These are phyloP conservation scores for Botrytis sinoallii DNA, from an alignment of 2,329 filamentous ascomycete species.

Conservation along the genomic window DNA sequence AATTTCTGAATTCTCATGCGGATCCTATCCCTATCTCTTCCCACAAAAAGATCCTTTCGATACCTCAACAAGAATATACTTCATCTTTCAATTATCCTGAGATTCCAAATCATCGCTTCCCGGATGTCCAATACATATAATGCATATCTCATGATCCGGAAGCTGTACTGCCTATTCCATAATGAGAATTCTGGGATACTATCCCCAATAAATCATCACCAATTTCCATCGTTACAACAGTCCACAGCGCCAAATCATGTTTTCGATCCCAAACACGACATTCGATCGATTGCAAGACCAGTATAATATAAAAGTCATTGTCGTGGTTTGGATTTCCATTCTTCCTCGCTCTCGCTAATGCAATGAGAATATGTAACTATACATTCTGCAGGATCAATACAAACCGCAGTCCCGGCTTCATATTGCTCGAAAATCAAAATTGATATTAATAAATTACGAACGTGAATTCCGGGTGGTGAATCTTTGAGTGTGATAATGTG, in stretches of 20 bases:
- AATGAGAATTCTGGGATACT: background rate
- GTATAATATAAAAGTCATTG: background rate
- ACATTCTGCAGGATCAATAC: background rate
- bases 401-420: background rate
- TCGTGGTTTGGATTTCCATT: background rate
- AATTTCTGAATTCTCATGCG: constrained; percentile 51
- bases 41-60: constrained; percentile 43
- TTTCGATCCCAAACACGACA: background rate
- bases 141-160: background rate
- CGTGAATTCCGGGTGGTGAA: background rate
- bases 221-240: background rate
- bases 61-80: constrained; percentile 48
- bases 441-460: background rate
- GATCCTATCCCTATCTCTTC: constrained; percentile 40
- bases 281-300: background rate
- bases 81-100: constrained; percentile 36
- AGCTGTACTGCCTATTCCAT: background rate
- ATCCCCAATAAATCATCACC: background rate
- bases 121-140: constrained; percentile 43
- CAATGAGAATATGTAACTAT: background rate
- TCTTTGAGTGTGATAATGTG: background rate
- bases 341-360: background rate
- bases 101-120: constrained; percentile 47
- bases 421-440: background rate
- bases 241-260: background rate